Conservation (phyloP, 2,329 filamentous ascomycete genomes). For the Escovopsis sp. region DNA sequence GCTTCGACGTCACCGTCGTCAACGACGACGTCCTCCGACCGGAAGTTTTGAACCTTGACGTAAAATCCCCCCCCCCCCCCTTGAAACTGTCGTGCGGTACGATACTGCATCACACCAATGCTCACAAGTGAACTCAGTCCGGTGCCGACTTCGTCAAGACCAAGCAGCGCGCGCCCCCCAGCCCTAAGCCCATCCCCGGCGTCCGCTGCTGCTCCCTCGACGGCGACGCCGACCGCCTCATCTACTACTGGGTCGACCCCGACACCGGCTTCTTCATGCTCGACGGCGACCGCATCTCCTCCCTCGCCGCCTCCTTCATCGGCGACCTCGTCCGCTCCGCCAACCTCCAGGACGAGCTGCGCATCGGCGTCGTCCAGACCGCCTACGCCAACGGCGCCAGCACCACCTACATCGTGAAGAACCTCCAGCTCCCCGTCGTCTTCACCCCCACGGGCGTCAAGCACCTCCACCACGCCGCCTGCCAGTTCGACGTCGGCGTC, state of each 20-base stretch:
- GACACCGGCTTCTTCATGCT: constrained; percentile 79
- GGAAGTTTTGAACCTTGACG: constrained; percentile 76
- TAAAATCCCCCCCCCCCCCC: too few species aligned
- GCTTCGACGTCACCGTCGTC: constrained; percentile 68
- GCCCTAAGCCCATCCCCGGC: constrained; percentile 58
- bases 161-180: constrained; percentile 76
- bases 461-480: constrained; percentile 91
- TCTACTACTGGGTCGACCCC: constrained; percentile 84
- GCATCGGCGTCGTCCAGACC: constrained; percentile 90
- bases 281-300: constrained; percentile 93
- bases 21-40: constrained; percentile 90
- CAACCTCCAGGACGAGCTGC: constrained; percentile 63
- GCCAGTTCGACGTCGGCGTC: constrained; percentile 86
- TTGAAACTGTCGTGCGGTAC: too few species aligned
- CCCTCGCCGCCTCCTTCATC: constrained; percentile 84
- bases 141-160: constrained; percentile 98
- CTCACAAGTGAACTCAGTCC: too few species aligned
- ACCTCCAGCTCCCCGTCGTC: constrained; percentile 74
- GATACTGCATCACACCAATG: too few species aligned
- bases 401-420: constrained; percentile 80
- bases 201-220: constrained; percentile 83
- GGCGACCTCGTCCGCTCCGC: constrained; percentile 72
- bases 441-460: constrained; percentile 95
- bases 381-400: constrained; percentile 95
- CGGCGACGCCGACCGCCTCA: constrained; percentile 86